These are phyloP conservation scores for Gnaphalium uliginosum DNA, from an alignment of 129 eudicot genomes.

Conservation along the genomic window DNA sequence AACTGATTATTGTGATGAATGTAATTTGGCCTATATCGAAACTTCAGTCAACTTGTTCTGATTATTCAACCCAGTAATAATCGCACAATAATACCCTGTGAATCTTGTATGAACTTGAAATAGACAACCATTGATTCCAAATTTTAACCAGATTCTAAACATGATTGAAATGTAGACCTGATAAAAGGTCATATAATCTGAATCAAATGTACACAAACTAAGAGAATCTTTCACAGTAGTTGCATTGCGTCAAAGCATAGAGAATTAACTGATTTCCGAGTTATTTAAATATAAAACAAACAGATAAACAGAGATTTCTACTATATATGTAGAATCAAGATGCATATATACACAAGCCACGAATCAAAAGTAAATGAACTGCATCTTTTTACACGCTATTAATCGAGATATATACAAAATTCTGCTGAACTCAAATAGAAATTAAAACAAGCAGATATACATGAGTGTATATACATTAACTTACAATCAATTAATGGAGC, in stretches of 20 bases:
- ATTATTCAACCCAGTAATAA: not conserved
- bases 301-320: not conserved
- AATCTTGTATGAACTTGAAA: not conserved
- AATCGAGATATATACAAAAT: not conserved
- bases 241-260: not conserved
- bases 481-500: not conserved
- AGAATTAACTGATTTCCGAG: not conserved
- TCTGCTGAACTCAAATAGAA: not conserved
- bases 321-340: not conserved
- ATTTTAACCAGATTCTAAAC: slow-evolving; percentile 16
- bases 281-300: not conserved
- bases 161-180: not conserved
- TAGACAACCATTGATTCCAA: slow-evolving; percentile 7
- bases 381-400: not conserved
- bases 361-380: not conserved
- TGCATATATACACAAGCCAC: not conserved
- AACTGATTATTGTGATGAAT: slow-evolving; percentile 9
- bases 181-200: not conserved
- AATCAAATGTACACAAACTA: slow-evolving; percentile 3
- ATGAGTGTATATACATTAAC: not conserved
- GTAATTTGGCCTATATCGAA: not conserved
- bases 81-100: not conserved
- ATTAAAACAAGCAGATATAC: slow-evolving; percentile 2
- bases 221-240: not conserved
- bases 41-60: not conserved